A percentile compares a stretch with the other conserved stretches of the same genome.
Evolutionary conservation across 305 asterid species (phyloP).

Genomic region (Fraxinus baroniana): DNA sequence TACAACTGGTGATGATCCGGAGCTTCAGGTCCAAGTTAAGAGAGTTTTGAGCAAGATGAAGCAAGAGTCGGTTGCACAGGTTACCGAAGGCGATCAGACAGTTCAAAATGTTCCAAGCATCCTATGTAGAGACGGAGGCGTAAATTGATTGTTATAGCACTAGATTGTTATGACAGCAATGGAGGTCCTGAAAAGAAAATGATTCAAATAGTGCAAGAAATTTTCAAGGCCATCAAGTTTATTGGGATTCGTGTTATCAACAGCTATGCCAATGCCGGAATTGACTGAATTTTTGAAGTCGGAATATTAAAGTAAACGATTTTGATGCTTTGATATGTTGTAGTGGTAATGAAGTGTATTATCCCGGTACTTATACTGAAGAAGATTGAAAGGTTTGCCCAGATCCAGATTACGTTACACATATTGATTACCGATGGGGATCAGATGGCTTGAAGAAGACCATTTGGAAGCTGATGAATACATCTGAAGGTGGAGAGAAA

Average conservation of each 20-base stretch:
- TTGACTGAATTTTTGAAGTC: conserved; percentile 52
- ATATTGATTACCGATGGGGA: conserved; percentile 86
- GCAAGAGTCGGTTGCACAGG: conserved; percentile 33
- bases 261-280: conserved; percentile 69
- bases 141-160: conserved; percentile 59
- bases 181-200: conserved; percentile 65
- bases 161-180: conserved; percentile 64
- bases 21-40: conserved; percentile 66
- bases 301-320: conserved; percentile 43
- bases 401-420: conserved; percentile 69
- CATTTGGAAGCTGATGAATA: conserved; percentile 69
- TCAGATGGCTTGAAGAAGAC: conserved; percentile 73
- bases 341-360: conserved; percentile 78
- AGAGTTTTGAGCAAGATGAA: conserved; percentile 62
- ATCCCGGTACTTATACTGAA: conserved; percentile 52
- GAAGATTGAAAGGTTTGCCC: conserved; percentile 55
- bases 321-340: conserved; percentile 84
- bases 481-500: conserved; percentile 41
- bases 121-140: conserved; percentile 69
- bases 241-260: conserved; percentile 67
- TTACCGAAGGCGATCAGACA: conserved; percentile 40
- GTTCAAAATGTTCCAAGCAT: conserved; percentile 35
- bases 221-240: conserved; percentile 55
- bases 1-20: conserved; percentile 38
- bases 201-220: conserved; percentile 48